These are phyloP conservation scores for Apiotrichum laibachii DNA, from an alignment of 1,284 basidiomycete species.

Conservation along the genomic window DNA sequence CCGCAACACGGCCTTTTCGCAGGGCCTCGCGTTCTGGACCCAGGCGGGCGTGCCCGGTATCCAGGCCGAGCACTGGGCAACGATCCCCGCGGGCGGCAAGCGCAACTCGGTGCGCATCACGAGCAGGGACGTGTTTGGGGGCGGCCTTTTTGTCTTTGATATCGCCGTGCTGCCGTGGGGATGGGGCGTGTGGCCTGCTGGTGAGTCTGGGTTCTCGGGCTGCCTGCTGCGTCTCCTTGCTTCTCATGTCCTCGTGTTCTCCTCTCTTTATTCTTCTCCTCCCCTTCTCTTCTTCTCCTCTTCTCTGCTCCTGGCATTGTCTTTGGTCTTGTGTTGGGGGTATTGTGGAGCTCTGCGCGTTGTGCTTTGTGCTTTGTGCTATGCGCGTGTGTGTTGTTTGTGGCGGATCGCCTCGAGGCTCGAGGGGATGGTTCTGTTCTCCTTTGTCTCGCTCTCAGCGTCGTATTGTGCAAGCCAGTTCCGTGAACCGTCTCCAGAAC, in stretches of 20 bases:
- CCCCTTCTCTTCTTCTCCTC: neutral
- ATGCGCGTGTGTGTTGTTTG: no score
- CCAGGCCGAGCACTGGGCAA: slow-evolving; percentile 44
- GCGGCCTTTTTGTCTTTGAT: slow-evolving; percentile 76
- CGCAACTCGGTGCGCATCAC: slow-evolving; percentile 62
- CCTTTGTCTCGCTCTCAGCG: no score
- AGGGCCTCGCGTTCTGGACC: slow-evolving; percentile 40
- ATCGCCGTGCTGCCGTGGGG: slow-evolving; percentile 71
- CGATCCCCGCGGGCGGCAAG: slow-evolving; percentile 18
- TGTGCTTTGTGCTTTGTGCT: no score
- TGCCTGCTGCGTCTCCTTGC: no score
- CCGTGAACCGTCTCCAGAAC: no score
- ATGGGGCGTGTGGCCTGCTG: slow-evolving; percentile 78
- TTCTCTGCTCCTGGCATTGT: neutral
- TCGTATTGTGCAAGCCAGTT: no score
- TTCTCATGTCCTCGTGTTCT: neutral
- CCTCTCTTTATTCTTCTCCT: neutral
- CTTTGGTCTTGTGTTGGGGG: neutral
- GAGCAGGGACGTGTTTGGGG: slow-evolving; percentile 63
- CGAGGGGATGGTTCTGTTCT: no score
- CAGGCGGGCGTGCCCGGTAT: slow-evolving; percentile 33
- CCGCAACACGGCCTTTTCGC: slow-evolving; percentile 22
- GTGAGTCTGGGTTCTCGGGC: slow-evolving; percentile 24
- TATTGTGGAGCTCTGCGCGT: neutral
- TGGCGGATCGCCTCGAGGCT: no score